Evolutionary conservation across 805 yeast species (phyloP).

Genomic region (Saturnispora dispora): DNA sequence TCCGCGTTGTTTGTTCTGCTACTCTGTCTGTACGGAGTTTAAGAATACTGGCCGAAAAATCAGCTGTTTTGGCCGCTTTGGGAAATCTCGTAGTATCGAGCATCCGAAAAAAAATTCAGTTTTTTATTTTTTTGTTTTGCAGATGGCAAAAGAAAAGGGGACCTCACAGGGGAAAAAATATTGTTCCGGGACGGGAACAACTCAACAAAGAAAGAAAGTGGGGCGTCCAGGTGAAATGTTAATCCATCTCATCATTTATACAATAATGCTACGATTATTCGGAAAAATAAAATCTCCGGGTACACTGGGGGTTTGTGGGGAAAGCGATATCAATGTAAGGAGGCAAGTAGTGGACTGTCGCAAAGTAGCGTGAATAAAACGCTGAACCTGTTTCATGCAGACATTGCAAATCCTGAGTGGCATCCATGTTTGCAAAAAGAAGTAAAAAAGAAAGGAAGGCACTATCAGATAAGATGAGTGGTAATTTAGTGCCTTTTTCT

Average conservation of each 20-base stretch:
- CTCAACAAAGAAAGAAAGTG: neutral
- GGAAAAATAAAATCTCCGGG: neutral
- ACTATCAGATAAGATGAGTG: no score
- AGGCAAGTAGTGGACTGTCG: no score
- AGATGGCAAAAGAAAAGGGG: neutral
- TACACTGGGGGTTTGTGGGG: neutral
- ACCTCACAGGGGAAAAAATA: neutral
- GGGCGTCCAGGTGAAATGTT: neutral
- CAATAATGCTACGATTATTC: neutral
- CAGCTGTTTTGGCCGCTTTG: neutral
- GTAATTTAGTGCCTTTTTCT: no score
- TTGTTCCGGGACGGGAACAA: neutral
- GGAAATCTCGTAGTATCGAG: neutral
- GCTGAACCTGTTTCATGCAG: no score
- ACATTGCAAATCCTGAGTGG: no score
- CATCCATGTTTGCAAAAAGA: no score
- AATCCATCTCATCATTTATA: neutral
- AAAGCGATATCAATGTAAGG: no score
- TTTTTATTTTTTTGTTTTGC: no score
- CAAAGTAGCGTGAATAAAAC: neutral
- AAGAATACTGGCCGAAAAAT: neutral
- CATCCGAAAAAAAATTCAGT: neutral
- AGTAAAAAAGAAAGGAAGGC: no score
- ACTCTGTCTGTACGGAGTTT: neutral
- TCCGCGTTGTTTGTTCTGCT: neutral